These are phyloP conservation scores for Dothideomycetes sp. DNA, from an alignment of 2,329 filamentous ascomycete genomes.

Conservation along the genomic window DNA sequence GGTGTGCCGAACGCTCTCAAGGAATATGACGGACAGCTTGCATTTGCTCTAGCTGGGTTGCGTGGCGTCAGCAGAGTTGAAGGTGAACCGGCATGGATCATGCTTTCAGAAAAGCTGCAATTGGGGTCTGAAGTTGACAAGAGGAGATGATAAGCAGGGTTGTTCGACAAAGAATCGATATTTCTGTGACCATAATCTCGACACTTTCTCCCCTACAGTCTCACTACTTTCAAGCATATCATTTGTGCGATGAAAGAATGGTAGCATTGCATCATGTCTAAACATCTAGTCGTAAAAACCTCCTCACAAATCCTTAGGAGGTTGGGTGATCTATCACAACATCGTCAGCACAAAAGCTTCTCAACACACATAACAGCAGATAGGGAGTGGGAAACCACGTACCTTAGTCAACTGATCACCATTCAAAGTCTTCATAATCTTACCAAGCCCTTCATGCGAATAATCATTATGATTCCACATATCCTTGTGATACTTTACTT, in stretches of 20 bases:
- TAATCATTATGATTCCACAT: slow-evolving; percentile 44
- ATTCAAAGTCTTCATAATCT: slow-evolving; percentile 42
- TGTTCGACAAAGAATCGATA: no score
- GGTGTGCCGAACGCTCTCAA: slow-evolving; percentile 46
- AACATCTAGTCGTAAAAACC: no score
- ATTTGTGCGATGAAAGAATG: no score
- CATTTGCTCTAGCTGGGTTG: slow-evolving; percentile 64
- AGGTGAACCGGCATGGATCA: slow-evolving; percentile 66
- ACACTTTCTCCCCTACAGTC: no score
- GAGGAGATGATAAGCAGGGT: no score
- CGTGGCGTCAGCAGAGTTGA: slow-evolving; percentile 67
- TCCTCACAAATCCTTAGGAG: slow-evolving; percentile 14
- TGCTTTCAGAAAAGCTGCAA: slow-evolving; percentile 71
- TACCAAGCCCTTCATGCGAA: slow-evolving; percentile 38
- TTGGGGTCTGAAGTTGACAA: slow-evolving; percentile 22
- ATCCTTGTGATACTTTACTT: slow-evolving; percentile 41
- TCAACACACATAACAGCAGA: neutral
- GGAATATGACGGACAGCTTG: slow-evolving; percentile 56
- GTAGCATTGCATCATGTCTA: no score
- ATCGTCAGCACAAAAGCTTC: neutral
- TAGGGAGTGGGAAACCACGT: neutral
- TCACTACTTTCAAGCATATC: no score
- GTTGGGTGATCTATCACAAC: slow-evolving; percentile 12
- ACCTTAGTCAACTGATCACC: slow-evolving; percentile 36
- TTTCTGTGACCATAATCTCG: no score